These are phyloP conservation scores for Cladosporium sp. DNA, from an alignment of 2,329 filamentous ascomycete genomes.

Conservation along the genomic window DNA sequence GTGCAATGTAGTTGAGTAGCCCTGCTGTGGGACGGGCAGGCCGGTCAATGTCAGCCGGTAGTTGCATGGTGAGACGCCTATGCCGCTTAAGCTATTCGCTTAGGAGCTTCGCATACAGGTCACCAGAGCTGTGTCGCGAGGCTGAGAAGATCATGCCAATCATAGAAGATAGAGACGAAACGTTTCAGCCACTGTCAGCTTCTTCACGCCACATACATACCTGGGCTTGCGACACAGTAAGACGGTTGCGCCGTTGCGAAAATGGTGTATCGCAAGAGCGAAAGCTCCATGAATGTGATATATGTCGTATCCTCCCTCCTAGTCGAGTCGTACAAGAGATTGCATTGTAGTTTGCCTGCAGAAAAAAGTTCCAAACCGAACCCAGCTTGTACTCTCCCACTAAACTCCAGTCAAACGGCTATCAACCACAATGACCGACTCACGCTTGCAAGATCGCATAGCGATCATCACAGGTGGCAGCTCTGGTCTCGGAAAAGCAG, in stretches of 20 bases:
- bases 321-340: too few relatives aligned
- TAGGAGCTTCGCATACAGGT: too few relatives aligned
- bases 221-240: background rate
- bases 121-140: background rate
- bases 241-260: background rate
- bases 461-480: slow-evolving; percentile 27
- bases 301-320: too few relatives aligned
- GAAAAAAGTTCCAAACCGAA: too few relatives aligned
- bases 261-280: background rate
- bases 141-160: background rate
- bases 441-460: slow-evolving; percentile 22
- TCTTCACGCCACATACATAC: background rate
- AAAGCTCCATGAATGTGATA: too few relatives aligned
- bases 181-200: background rate
- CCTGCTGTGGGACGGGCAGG: background rate
- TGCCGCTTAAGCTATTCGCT: too few relatives aligned
- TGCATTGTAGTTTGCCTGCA: too few relatives aligned
- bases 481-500: slow-evolving; percentile 25
- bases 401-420: background rate
- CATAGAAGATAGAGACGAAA: background rate
- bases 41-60: too few relatives aligned
- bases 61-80: too few relatives aligned
- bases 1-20: slow-evolving; percentile 33
- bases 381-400: too few relatives aligned
- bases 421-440: background rate